Conservation (phyloP, 1,284 basidiomycete species). For the Trichosporon sp. region DNA sequence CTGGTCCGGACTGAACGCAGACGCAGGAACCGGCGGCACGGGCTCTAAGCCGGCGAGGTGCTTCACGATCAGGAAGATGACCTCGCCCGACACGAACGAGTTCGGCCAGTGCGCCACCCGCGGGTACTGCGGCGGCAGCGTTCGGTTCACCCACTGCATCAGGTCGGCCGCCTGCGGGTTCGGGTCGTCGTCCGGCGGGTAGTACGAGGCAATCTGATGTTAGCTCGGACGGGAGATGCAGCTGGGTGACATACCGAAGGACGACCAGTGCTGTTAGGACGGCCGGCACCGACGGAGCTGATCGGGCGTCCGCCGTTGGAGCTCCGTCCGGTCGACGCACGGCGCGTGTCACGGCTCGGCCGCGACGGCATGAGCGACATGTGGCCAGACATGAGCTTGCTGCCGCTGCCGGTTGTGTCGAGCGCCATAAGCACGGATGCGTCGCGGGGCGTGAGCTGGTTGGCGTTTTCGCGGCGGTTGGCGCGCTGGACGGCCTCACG, state of each 20-base stretch:
- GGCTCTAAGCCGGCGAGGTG: slow-evolving; percentile 50
- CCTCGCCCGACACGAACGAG: slow-evolving; percentile 58
- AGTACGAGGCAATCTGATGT: slow-evolving; percentile 35
- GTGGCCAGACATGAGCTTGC: slow-evolving; percentile 21
- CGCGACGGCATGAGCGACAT: slow-evolving; percentile 37
- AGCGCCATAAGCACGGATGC: slow-evolving; percentile 67
- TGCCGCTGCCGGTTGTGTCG: slow-evolving; percentile 42
- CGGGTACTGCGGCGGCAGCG: slow-evolving; percentile 67
- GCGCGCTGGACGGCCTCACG: slow-evolving; percentile 89
- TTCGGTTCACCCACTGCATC: slow-evolving; percentile 82
- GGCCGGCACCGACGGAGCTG: slow-evolving; percentile 19
- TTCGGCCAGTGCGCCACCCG: slow-evolving; percentile 63
- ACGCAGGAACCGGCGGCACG: slow-evolving; percentile 44
- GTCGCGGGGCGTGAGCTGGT: slow-evolving; percentile 83
- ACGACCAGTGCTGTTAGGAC: slow-evolving; percentile 20
- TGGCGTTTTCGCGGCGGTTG: slow-evolving; percentile 80
- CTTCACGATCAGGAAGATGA: slow-evolving; percentile 57
- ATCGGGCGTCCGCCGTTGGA: slow-evolving; percentile 17
- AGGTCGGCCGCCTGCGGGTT: slow-evolving; percentile 59
- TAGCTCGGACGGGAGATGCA: neutral
- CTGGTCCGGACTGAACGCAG: slow-evolving; percentile 47
- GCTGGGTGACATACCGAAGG: slow-evolving; percentile 1
- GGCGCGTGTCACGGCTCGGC: slow-evolving; percentile 52
- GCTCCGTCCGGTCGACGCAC: slow-evolving; percentile 39
- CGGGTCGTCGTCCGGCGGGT: slow-evolving; percentile 37